Percentiles rank a stretch among this genome's conserved stretches.
Evolutionary conservation across 352 stramenopile species (phyloP).

Genomic region (Phytophthora sp.): DNA sequence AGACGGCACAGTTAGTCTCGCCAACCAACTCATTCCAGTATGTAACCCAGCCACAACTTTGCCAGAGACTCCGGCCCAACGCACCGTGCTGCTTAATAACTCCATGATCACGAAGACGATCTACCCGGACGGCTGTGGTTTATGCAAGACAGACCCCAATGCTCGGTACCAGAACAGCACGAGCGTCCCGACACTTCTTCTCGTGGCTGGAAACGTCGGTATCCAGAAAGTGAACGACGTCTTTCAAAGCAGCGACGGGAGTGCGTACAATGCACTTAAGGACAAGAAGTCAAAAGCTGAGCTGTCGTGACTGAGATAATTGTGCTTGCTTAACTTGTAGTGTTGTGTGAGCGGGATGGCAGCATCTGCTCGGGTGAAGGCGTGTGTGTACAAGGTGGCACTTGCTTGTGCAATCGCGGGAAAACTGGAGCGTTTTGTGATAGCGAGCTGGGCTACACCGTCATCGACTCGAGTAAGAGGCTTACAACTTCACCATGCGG

Average conservation of each 20-base stretch:
- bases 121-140: constrained; percentile 71
- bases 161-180: constrained; percentile 65
- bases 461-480: constrained; percentile 51
- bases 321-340: constrained; percentile 37
- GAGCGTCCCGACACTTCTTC: constrained; percentile 58
- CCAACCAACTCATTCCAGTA: constrained; percentile 67
- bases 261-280: constrained; percentile 41
- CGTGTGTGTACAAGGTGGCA: constrained; percentile 69
- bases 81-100: constrained; percentile 48
- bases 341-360: constrained; percentile 78
- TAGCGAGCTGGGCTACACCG: constrained; percentile 48
- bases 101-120: constrained; percentile 64
- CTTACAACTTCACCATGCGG: background rate
- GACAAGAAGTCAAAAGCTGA: background rate
- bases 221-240: constrained; percentile 81
- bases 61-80: constrained; percentile 42
- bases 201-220: constrained; percentile 75
- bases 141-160: constrained; percentile 49
- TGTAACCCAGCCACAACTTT: constrained; percentile 48
- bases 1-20: constrained; percentile 50
- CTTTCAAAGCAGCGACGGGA: constrained; percentile 67
- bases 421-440: constrained; percentile 71
- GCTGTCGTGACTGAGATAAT: background rate
- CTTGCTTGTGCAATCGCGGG: constrained; percentile 63
- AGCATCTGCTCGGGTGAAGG: constrained; percentile 71